phyloP scores from a whole-genome alignment of 257 asterid species.

The Scutellaria barbata region DNA sequence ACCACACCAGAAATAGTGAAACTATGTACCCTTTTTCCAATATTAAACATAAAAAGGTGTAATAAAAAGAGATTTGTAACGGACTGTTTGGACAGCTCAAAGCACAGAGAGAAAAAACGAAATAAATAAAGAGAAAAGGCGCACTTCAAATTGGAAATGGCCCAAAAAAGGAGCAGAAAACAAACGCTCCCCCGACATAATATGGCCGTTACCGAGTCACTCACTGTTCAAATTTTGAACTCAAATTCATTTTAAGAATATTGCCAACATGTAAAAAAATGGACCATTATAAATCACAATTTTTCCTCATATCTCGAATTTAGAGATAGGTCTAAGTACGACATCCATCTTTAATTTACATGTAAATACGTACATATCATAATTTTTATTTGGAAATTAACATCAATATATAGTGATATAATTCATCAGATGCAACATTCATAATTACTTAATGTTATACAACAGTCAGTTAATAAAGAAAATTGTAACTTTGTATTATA shows the following conservation, averaged over 20 bases:
- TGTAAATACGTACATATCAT: no score
- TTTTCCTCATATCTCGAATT: no score
- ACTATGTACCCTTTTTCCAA: slow-evolving; percentile 4
- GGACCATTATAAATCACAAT: no score
- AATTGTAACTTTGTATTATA: no score
- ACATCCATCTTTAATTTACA: no score
- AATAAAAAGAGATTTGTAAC: slow-evolving; percentile 20
- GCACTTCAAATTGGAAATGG: slow-evolving; percentile 19
- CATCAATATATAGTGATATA: no score
- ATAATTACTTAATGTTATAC: no score
- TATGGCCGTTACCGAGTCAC: slow-evolving; percentile 31
- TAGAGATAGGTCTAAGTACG: no score
- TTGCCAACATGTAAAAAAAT: no score
- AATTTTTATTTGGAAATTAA: no score
- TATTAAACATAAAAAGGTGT: slow-evolving; percentile 16
- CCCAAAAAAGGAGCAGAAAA: slow-evolving; percentile 24
- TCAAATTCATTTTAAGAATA: not conserved
- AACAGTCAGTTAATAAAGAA: no score
- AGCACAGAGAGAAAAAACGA: slow-evolving; percentile 28
- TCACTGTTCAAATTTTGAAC: slow-evolving; percentile 39
- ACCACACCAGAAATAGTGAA: slow-evolving; percentile 14
- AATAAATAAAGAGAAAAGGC: slow-evolving; percentile 36
- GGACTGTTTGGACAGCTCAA: slow-evolving; percentile 30
- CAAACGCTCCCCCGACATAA: slow-evolving; percentile 32
- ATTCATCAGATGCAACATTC: no score